Evolutionary conservation across 2,329 filamentous ascomycete genomes (phyloP), one percentile per base, ranked within the genome.

Genomic region (Phaeoacremonium minimum): DNA sequence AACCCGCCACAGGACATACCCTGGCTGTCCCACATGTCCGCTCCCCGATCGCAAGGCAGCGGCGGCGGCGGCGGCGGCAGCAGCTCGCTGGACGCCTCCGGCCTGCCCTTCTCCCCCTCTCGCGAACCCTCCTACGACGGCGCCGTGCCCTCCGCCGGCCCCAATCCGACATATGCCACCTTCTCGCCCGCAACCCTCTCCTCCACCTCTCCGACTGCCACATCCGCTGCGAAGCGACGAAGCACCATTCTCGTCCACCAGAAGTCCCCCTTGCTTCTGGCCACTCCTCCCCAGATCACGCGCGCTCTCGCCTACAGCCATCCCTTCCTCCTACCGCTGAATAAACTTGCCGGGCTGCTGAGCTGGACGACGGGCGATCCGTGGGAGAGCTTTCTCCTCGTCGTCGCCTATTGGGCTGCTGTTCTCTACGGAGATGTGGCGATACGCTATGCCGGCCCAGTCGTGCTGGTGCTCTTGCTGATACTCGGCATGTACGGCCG

Each of bases 171-270:
- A 31, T 81, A 86, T 56, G 93, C 93, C 46, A 77, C 87, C 52
- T 98, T 98, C 67, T 93, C 91, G 5, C 90, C 93, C 19, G 77
- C 83, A 15, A 87, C 85, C 15, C 76, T 90, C 47, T 83, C 80
- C 30, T 77, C 83, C 38, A 75, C 77, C 26, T 75, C 80, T 5
- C 71, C 83, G 32, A 71, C 69, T 37, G 66, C 71, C 40, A 68
- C 75, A 19, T 73, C 77, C 9, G 76, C 80, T 26, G 80, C 80
- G 29, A 85, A 86, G 54, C 85, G 91, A 44, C 81, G 87, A 31
- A 94, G 88, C 14, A 94, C 88, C 39, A 90, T 98, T 49, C 80
- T 97, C 49, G 90, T 98, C 15, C 90, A 97, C 62, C 91, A 95
- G 60, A 98, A 97, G 65, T 95, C 88, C 13, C 93, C 93, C 9